Base-by-base conservation (phyloP, 2,329 filamentous ascomycete genomes). In the Cladosporium phlei region DNA sequence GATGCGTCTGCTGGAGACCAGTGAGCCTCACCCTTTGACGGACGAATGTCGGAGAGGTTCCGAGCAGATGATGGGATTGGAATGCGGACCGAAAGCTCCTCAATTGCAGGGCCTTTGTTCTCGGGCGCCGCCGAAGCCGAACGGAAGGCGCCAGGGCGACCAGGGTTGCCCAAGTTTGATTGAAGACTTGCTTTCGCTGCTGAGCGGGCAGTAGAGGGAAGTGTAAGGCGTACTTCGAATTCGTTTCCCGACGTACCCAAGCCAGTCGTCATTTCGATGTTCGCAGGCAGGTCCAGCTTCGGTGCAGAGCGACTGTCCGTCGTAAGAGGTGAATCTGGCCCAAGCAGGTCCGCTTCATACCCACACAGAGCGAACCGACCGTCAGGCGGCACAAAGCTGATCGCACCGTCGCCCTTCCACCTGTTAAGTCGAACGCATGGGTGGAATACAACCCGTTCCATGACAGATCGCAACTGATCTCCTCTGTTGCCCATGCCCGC, bases 341-440 rank as follows among this genome's bases (percentile, higher is more conserved):
- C 89, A 10, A 97, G 73, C 17, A 98, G 70, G 65, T 98, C 88
- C 16, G 95, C 88, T 66, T 96, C 91, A 62, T 98, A 98, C 17
- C 89, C 90, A 24, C 89, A 90, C 14, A 98, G 75, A 30, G 95
- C 86, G 64, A 97, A 98, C 33, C 88, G 80, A 24, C 93, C 93
- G 64, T 98, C 93, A 0, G 93, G 93, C 2, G 93, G 93, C 10
- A 98, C 80, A 60, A 98, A 98, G 62, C 88, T 95, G n/a, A 98
- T 73, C 54, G 95, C 86, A 3, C 93, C 93, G 46, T 81, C 79
- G 58, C 95, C 88, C 57, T 84, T 84, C 93, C 93, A 98, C 53
- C 83, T 78, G n/a, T 85, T 85, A 3, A 98, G 72, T 14, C 93
- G 78, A 7, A 98, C 93, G 59, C 93, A 97, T 0, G 93, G 93